These are phyloP conservation scores for Trichosporon faecale DNA, from an alignment of 1,284 basidiomycete genomes.

Conservation along the genomic window DNA sequence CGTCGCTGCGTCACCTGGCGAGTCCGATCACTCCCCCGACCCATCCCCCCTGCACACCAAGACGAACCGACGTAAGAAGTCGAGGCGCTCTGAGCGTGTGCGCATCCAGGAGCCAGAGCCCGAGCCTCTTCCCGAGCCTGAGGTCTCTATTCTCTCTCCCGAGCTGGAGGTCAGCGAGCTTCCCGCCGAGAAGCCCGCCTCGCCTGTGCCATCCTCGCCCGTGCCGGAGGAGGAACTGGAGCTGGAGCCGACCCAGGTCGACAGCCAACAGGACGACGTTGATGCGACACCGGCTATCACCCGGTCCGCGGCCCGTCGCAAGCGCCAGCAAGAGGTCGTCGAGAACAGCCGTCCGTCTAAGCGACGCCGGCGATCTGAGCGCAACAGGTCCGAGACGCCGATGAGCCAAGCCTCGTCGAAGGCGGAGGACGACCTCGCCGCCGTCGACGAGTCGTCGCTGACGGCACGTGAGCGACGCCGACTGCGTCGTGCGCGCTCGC, in stretches of 20 bases:
- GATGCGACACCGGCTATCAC: slow-evolving; percentile 2
- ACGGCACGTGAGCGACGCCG: slow-evolving; percentile 3
- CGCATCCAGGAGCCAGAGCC: not conserved
- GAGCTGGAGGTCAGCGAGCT: not conserved
- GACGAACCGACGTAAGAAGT: slow-evolving; percentile 8
- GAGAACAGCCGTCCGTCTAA: not conserved
- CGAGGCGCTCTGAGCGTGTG: not conserved
- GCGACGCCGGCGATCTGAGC: slow-evolving; percentile 1
- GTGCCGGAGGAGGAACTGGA: not conserved
- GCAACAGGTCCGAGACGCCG: not conserved
- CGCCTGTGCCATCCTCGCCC: not conserved
- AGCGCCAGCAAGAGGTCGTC: slow-evolving; percentile 12
- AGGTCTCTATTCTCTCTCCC: not conserved
- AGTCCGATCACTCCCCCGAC: not conserved
- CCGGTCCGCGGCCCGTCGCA: slow-evolving; percentile 19
- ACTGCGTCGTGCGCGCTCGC: slow-evolving; percentile 6
- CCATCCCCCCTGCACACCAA: not conserved
- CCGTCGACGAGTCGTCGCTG: slow-evolving; percentile 1
- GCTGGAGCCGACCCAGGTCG: not conserved
- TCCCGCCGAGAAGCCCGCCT: not conserved
- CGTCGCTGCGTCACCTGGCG: not conserved
- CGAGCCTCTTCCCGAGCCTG: not conserved
- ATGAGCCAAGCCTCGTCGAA: not conserved
- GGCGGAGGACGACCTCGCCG: not conserved
- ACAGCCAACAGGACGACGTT: not conserved